Conservation (phyloP, 2,329 filamentous ascomycete species). For the Plectosphaerella cucumerina region DNA sequence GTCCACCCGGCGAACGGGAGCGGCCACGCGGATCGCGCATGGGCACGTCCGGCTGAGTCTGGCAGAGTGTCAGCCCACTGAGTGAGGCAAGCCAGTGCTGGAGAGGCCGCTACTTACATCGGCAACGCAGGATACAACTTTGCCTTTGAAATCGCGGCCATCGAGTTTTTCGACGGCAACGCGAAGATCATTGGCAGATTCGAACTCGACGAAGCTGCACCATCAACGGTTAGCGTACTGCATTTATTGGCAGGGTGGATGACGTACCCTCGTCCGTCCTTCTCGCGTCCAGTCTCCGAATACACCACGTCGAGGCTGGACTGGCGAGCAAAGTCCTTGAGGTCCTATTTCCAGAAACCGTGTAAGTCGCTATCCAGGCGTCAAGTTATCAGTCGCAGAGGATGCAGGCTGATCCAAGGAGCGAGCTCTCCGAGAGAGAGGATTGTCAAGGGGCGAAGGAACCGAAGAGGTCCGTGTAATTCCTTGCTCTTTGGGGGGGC, state of each 20-base stretch:
- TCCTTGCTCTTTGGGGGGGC: conserved; percentile 1
- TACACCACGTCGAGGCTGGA: conserved; percentile 97
- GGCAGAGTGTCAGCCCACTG: conserved; percentile 7
- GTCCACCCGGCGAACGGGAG: conserved; percentile 69
- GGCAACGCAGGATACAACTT: conserved; percentile 76
- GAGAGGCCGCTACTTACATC: conserved; percentile 59
- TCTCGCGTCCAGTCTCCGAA: conserved; percentile 90
- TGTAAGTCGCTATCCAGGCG: conserved; percentile 71
- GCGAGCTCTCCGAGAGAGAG: too few species aligned
- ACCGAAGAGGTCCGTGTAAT: conserved; percentile 6
- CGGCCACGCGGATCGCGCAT: conserved; percentile 62
- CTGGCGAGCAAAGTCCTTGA: conserved; percentile 98
- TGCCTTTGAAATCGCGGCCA: conserved; percentile 87
- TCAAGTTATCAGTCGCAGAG: background rate
- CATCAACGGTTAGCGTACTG: background rate
- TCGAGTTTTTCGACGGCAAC: conserved; percentile 94
- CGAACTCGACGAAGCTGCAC: conserved; percentile 90
- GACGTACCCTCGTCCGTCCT: conserved; percentile 84
- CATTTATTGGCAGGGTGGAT: background rate
- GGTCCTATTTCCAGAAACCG: conserved; percentile 82
- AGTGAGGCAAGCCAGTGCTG: conserved; percentile 11
- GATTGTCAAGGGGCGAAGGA: conserved; percentile 9
- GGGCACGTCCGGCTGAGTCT: conserved; percentile 78
- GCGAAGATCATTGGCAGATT: conserved; percentile 84
- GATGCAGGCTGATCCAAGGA: conserved; percentile 9